Conservation (phyloP, 441 rosid species). For the Syzygium malaccense region DNA sequence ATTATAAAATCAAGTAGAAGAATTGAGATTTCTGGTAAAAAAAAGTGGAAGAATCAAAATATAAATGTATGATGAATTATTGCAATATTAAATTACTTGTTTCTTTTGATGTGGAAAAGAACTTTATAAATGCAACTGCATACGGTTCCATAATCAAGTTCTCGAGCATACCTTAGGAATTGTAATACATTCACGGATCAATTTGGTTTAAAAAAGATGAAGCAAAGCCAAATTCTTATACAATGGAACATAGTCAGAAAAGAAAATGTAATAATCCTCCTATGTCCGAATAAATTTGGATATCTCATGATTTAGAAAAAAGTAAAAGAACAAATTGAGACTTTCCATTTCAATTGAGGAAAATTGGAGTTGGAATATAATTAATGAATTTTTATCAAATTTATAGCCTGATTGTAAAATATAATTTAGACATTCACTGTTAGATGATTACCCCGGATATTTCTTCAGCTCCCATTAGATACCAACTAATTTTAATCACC, state of each 20-base stretch:
- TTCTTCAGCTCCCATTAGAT: not conserved
- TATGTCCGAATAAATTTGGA: not conserved
- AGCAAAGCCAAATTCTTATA: not conserved
- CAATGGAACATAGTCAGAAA: not conserved
- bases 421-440: not conserved
- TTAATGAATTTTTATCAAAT: not conserved
- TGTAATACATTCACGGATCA: not conserved
- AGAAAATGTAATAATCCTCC: not conserved
- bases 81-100: not conserved
- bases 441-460: not conserved
- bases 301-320: not conserved
- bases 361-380: not conserved
- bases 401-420: not conserved
- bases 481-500: no score
- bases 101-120: not conserved
- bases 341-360: not conserved
- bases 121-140: not conserved
- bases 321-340: not conserved
- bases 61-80: no score
- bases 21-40: no score
- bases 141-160: accelerated
- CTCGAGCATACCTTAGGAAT: not conserved
- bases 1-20: not conserved
- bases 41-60: no score
- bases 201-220: not conserved